Percentiles rank a stretch among this genome's conserved stretches.
Evolutionary conservation across 2,329 filamentous ascomycete genomes (phyloP).

Genomic region (Trichoderma sp.): DNA sequence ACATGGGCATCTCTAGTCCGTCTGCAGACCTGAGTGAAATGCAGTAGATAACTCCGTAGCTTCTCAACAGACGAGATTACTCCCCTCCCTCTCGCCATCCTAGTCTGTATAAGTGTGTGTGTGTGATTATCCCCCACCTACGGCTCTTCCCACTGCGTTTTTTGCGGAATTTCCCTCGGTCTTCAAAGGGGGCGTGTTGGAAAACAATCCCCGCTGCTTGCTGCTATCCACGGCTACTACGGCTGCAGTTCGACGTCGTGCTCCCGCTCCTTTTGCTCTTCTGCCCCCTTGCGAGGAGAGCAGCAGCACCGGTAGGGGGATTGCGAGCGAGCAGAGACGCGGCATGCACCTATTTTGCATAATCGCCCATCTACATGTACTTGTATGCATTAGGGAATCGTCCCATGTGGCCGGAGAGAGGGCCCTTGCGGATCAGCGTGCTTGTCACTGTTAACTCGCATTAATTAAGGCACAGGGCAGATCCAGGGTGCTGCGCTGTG

Average conservation of each 20-base stretch:
- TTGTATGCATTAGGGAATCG: constrained; percentile 16
- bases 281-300: neutral
- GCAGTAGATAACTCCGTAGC: neutral
- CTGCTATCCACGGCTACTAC: neutral
- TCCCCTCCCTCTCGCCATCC: neutral
- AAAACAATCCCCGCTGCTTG: neutral
- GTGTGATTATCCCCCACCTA: neutral
- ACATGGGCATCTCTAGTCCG: neutral
- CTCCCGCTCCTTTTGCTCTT: neutral
- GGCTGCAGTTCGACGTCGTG: neutral
- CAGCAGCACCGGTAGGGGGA: neutral
- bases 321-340: neutral
- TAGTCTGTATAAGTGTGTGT: neutral
- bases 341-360: constrained; percentile 19
- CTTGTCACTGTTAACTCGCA: constrained; percentile 17
- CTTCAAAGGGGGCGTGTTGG: neutral
- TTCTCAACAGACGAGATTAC: neutral
- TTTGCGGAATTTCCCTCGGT: constrained; percentile 1
- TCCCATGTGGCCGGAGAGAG: constrained; percentile 15
- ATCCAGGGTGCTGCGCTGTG: neutral
- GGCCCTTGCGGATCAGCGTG: constrained; percentile 12
- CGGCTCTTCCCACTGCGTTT: neutral
- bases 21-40: neutral
- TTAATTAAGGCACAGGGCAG: constrained; percentile 22
- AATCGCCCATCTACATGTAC: neutral